phyloP scores from a whole-genome alignment of 176 grass and related monocot genomes.

The Eleusine coracana region DNA sequence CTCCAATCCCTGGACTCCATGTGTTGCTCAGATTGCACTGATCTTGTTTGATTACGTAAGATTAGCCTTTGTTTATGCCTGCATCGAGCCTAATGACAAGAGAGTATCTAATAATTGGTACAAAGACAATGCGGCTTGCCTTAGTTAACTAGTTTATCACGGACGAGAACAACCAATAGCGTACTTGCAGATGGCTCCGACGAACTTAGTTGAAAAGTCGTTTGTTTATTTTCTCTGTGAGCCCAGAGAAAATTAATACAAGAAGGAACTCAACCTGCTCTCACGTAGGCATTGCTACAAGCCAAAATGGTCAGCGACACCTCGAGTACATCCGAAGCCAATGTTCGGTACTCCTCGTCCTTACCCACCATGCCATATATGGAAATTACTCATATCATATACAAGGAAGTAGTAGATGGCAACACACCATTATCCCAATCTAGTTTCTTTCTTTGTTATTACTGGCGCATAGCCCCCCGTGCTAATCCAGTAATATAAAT shows the following conservation, averaged over 20 bases:
- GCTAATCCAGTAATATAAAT: background rate
- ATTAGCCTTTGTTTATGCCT: conserved; percentile 17
- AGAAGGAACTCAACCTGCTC: background rate
- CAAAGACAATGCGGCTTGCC: background rate
- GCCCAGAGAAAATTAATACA: background rate
- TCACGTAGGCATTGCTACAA: background rate
- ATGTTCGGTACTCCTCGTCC: conserved; percentile 13
- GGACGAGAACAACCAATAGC: background rate
- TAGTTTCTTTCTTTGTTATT: background rate
- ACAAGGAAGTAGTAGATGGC: background rate
- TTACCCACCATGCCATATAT: background rate
- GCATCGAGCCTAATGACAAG: conserved; percentile 4
- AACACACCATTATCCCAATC: background rate
- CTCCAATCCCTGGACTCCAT: conserved; percentile 21
- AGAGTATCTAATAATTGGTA: conserved; percentile 19
- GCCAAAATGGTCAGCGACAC: conserved; percentile 11
- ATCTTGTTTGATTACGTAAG: conserved; percentile 6
- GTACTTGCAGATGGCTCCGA: conserved; percentile 2
- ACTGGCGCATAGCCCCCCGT: background rate
- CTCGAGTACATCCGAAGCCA: conserved; percentile 9
- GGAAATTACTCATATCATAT: background rate
- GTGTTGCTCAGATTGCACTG: conserved; percentile 16
- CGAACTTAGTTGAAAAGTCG: background rate
- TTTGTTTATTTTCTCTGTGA: background rate
- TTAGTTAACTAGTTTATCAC: conserved; percentile 6